These are phyloP conservation scores for Marasmius oreades DNA, from an alignment of 1,284 basidiomycete species.

Conservation along the genomic window DNA sequence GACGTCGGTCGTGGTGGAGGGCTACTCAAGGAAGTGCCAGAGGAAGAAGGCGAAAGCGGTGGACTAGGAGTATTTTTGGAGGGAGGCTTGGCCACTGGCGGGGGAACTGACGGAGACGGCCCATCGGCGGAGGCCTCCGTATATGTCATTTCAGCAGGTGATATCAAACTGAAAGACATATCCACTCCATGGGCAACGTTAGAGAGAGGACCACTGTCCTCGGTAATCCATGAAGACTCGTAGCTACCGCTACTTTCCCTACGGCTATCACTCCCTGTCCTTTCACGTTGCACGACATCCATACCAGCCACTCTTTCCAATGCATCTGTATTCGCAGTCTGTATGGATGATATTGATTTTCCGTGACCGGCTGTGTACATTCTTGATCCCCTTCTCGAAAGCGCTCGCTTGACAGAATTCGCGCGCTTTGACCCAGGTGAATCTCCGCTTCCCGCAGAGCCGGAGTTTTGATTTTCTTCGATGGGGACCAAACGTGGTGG, in stretches of 20 bases:
- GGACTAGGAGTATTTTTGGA: slow-evolving; percentile 15
- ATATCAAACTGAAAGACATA: slow-evolving; percentile 9
- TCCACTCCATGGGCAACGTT: slow-evolving; percentile 5
- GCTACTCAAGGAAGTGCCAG: slow-evolving; percentile 13
- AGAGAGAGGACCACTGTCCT: slow-evolving; percentile 8
- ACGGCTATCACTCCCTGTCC: slow-evolving; percentile 35
- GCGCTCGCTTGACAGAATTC: slow-evolving; percentile 22
- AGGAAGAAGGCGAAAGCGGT: slow-evolving; percentile 15
- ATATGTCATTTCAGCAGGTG: slow-evolving; percentile 22
- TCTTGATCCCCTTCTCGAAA: slow-evolving; percentile 20
- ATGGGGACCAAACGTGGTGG: slow-evolving; percentile 57
- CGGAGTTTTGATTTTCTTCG: slow-evolving; percentile 43
- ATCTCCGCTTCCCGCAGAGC: slow-evolving; percentile 24
- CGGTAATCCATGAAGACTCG: slow-evolving; percentile 9
- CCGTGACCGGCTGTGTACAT: slow-evolving; percentile 34
- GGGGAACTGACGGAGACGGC: slow-evolving; percentile 13
- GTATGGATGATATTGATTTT: slow-evolving; percentile 51
- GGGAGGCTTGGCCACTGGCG: slow-evolving; percentile 13
- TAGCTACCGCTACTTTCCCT: slow-evolving; percentile 26
- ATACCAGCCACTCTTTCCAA: slow-evolving; percentile 64
- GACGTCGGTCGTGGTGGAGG: slow-evolving; percentile 12
- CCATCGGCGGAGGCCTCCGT: slow-evolving; percentile 15
- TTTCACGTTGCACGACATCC: slow-evolving; percentile 63
- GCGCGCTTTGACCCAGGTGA: slow-evolving; percentile 19
- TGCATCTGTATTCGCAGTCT: slow-evolving; percentile 62